phyloP scores from a whole-genome alignment of 805 yeast genomes.

The Isabelozyma rhagii region DNA sequence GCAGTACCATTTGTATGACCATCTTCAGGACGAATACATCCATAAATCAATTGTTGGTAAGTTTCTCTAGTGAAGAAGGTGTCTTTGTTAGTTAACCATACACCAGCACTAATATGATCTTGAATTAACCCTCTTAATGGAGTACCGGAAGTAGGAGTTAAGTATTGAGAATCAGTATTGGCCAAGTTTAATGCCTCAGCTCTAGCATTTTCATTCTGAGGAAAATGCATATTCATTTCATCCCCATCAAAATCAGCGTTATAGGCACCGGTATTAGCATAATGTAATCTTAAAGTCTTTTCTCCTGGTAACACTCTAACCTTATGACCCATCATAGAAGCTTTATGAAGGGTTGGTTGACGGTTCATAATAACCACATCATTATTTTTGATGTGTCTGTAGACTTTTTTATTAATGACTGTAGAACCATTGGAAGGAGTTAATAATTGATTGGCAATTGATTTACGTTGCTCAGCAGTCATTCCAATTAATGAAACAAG shows the following conservation, averaged over 20 bases:
- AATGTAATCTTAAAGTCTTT: slow-evolving; percentile 92
- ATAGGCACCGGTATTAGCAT: slow-evolving; percentile 98
- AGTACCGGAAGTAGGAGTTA: slow-evolving; percentile 97
- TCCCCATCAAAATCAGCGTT: slow-evolving; percentile 99
- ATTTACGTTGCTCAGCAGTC: slow-evolving; percentile 91
- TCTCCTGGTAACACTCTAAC: slow-evolving; percentile 97
- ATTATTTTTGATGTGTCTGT: slow-evolving; percentile 88
- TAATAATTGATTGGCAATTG: slow-evolving; percentile 87
- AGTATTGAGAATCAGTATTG: slow-evolving; percentile 94
- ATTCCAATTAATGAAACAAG: slow-evolving; percentile 79
- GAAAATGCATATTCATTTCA: slow-evolving; percentile 99
- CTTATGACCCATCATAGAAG: slow-evolving; percentile 99
- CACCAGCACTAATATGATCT: slow-evolving; percentile 98
- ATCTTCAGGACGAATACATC: slow-evolving; percentile 95
- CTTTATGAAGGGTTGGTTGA: slow-evolving; percentile 98
- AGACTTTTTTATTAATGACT: slow-evolving; percentile 85
- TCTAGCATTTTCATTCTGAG: slow-evolving; percentile 95
- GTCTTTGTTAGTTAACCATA: slow-evolving; percentile 95
- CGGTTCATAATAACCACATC: slow-evolving; percentile 98
- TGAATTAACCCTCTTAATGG: slow-evolving; percentile 98
- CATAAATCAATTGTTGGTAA: slow-evolving; percentile 91
- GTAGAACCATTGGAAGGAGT: slow-evolving; percentile 73
- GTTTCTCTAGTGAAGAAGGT: slow-evolving; percentile 84
- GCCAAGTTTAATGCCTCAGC: slow-evolving; percentile 95
- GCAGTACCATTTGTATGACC: slow-evolving; percentile 74